phyloP scores from a whole-genome alignment of 805 yeast genomes.

The Metschnikowia continentalis region DNA sequence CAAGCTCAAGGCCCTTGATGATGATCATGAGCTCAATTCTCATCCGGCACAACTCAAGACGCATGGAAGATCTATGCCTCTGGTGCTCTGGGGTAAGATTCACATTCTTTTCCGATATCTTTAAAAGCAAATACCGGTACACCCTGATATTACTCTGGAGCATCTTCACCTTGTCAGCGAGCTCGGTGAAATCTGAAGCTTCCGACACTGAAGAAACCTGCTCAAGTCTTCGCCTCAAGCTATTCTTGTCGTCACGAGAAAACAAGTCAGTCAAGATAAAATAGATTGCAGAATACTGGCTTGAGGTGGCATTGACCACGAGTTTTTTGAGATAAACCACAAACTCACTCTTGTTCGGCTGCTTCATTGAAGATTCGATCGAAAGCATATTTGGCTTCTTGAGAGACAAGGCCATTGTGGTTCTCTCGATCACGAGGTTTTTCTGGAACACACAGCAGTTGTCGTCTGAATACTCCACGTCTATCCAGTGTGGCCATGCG shows the following conservation, averaged over 20 bases:
- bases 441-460: constrained; percentile 21
- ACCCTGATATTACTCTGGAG: constrained; percentile 31
- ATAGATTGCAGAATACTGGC: constrained; percentile 35
- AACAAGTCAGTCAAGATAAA: constrained; percentile 34
- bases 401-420: constrained; percentile 40
- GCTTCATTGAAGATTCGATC: constrained; percentile 22
- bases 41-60: constrained; percentile 32
- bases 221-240: constrained; percentile 36
- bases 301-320: constrained; percentile 36
- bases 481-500: constrained; percentile 20
- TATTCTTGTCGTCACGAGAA: constrained; percentile 26
- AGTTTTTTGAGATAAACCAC: constrained; percentile 33
- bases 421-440: constrained; percentile 33
- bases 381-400: constrained; percentile 52
- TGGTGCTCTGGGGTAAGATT: constrained; percentile 19
- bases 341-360: constrained; percentile 25
- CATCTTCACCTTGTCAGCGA: constrained; percentile 26
- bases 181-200: constrained; percentile 31
- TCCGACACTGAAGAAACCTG: constrained; percentile 37
- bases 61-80: constrained; percentile 21
- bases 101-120: constrained; percentile 33
- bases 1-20: constrained; percentile 20
- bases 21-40: constrained; percentile 31
- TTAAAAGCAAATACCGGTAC: constrained; percentile 34
- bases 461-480: constrained; percentile 21